Evolutionary conservation across 2,329 filamentous ascomycete species (phyloP).

Genomic region (Leptographium procerum): DNA sequence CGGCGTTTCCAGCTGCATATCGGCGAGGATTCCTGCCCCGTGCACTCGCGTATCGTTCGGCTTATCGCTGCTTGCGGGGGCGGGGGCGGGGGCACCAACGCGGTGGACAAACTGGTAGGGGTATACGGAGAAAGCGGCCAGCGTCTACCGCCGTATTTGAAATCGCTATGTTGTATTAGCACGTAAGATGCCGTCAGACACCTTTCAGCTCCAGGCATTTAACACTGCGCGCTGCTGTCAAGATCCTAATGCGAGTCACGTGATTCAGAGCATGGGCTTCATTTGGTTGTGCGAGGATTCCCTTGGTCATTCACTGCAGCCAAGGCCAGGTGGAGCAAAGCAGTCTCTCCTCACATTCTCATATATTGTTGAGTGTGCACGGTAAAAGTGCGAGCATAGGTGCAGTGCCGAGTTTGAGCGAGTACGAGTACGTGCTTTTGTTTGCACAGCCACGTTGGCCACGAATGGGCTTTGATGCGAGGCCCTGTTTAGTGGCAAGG

Average conservation of each 20-base stretch:
- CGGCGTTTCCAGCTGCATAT: neutral
- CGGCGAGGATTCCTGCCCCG: neutral
- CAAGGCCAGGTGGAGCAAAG: neutral
- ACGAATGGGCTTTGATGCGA: neutral
- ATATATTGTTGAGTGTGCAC: neutral
- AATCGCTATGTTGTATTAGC: neutral
- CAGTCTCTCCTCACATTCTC: neutral
- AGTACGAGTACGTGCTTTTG: neutral
- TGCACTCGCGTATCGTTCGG: neutral
- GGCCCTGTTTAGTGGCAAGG: neutral
- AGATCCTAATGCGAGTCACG: too few relatives aligned
- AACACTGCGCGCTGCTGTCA: too few relatives aligned
- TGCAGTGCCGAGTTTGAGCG: neutral
- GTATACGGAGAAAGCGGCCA: neutral
- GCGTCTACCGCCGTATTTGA: neutral
- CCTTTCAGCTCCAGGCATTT: neutral
- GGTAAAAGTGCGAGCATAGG: neutral
- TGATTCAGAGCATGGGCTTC: too few relatives aligned
- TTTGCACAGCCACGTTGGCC: neutral
- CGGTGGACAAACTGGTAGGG: neutral
- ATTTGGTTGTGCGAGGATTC: too few relatives aligned
- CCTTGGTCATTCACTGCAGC: neutral
- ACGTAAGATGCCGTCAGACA: neutral
- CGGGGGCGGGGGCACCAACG: neutral
- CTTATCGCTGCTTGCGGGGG: neutral